Conservation (phyloP, 176 grass and related monocot genomes). For the Raddia guianensis region DNA sequence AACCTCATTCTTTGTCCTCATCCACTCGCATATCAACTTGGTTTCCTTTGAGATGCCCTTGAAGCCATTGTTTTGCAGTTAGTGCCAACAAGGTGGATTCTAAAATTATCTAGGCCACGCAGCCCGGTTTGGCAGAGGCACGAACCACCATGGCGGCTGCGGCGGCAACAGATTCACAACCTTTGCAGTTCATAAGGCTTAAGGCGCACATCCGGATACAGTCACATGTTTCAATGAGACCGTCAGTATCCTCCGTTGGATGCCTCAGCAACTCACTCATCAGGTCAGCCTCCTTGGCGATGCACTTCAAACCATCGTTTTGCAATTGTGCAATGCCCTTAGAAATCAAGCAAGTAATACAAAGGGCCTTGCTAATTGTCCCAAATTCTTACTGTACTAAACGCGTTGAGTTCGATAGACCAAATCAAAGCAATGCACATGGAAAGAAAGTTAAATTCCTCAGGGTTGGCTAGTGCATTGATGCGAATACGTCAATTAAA, state of each 20-base stretch:
- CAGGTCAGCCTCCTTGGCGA: slow-evolving; percentile 11
- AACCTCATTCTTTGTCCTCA: neutral
- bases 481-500: too few species aligned
- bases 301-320: slow-evolving; percentile 17
- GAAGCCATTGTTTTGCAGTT: neutral
- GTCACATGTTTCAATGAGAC: neutral
- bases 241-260: too few species aligned
- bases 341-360: too few species aligned
- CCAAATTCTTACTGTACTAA: too few species aligned
- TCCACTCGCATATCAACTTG: neutral
- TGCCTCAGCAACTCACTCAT: neutral
- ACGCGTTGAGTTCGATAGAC: too few species aligned
- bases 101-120: neutral
- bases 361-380: too few species aligned
- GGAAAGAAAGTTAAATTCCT: too few species aligned
- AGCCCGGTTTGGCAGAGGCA: neutral
- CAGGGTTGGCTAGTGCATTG: too few species aligned
- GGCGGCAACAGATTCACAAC: neutral
- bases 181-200: slow-evolving; percentile 2
- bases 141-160: neutral
- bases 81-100: neutral
- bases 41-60: slow-evolving; percentile 7
- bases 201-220: neutral
- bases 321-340: neutral
- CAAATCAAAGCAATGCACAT: too few species aligned